A percentile compares a stretch with the other conserved stretches of the same genome.
These are phyloP conservation scores for Cordyceps pruinosa DNA, from an alignment of 2,329 filamentous ascomycete genomes.

Conservation along the genomic window DNA sequence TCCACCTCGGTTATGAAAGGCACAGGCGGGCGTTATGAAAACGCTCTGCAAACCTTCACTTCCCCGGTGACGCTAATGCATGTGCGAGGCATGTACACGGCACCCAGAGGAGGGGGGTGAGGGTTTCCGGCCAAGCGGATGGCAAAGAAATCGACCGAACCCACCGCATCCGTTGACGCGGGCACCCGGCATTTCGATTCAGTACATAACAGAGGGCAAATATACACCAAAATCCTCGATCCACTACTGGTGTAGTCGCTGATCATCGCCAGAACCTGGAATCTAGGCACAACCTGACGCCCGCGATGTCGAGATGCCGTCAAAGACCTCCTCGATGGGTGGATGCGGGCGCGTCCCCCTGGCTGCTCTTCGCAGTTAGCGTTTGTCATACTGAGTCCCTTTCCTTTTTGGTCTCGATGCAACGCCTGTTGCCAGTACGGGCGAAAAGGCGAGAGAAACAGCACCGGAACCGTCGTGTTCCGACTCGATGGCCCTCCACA, in stretches of 20 bases:
- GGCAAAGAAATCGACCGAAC: neutral
- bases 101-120: neutral
- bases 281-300: neutral
- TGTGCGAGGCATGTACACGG: neutral
- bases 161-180: neutral
- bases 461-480: neutral
- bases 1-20: neutral
- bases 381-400: neutral
- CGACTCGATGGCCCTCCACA: neutral
- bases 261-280: neutral
- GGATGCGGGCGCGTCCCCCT: neutral
- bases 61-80: constrained; percentile 1
- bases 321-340: neutral
- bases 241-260: neutral
- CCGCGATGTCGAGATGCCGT: neutral
- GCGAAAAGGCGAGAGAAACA: neutral
- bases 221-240: neutral
- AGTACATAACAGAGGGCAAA: neutral
- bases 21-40: neutral
- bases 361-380: neutral
- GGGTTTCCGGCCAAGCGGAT: neutral
- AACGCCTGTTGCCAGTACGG: neutral
- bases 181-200: neutral
- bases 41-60: neutral
- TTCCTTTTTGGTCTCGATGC: neutral